Evolutionary conservation across 805 yeast genomes (phyloP).

Genomic region (Pichia cephalocereana): DNA sequence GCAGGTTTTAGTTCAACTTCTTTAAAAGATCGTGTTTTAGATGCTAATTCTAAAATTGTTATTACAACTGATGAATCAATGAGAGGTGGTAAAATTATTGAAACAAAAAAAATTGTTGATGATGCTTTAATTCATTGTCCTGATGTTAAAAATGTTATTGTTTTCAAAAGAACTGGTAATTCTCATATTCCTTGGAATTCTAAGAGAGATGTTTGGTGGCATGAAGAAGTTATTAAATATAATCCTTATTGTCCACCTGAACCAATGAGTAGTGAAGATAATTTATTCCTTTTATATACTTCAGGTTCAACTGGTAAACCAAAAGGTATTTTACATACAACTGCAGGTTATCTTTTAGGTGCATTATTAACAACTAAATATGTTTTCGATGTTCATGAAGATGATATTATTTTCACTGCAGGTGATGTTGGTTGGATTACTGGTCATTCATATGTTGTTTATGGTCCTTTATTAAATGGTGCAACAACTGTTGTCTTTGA

Average conservation of each 20-base stretch:
- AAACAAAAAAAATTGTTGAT: conserved; percentile 75
- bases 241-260: conserved; percentile 65
- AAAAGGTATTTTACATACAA: conserved; percentile 75
- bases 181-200: conserved; percentile 38
- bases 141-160: conserved; percentile 58
- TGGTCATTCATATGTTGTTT: conserved; percentile 76
- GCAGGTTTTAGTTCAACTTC: conserved; percentile 78
- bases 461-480: conserved; percentile 73
- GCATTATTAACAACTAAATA: conserved; percentile 69
- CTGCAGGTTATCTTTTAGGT: conserved; percentile 71
- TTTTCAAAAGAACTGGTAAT: conserved; percentile 66
- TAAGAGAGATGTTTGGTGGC: conserved; percentile 72
- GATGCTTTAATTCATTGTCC: conserved; percentile 66
- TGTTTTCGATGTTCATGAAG: conserved; percentile 65
- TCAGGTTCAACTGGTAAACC: conserved; percentile 88
- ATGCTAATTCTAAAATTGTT: conserved; percentile 63
- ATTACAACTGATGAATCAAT: conserved; percentile 76
- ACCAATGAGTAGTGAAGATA: conserved; percentile 72
- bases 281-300: conserved; percentile 71
- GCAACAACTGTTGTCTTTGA: conserved; percentile 75
- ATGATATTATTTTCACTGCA: conserved; percentile 73
- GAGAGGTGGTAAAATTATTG: conserved; percentile 75
- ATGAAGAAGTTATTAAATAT: conserved; percentile 56
- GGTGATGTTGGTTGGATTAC: conserved; percentile 93
- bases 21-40: conserved; percentile 59